phyloP scores from a whole-genome alignment of 306 rosid species.

The Fragaria iinumae region DNA sequence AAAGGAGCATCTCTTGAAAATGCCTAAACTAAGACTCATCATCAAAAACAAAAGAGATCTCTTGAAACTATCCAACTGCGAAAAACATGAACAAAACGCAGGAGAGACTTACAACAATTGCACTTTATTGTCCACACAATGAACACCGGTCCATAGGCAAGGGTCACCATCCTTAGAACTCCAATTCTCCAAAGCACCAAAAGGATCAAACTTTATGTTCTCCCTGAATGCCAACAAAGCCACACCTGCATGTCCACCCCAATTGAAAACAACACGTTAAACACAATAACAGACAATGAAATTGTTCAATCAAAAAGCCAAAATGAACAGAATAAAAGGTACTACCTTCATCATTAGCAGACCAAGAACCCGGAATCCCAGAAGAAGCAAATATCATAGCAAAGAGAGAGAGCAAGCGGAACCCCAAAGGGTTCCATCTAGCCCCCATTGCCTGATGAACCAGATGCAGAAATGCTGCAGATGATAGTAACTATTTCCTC shows the following conservation, averaged over 20 bases:
- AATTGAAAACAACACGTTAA: constrained; percentile 3
- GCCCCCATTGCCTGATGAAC: constrained; percentile 69
- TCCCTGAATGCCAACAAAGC: constrained; percentile 57
- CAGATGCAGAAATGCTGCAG: constrained; percentile 36
- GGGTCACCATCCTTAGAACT: constrained; percentile 55
- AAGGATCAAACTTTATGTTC: constrained; percentile 63
- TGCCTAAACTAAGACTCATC: neutral
- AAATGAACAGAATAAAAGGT: neutral
- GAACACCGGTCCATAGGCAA: constrained; percentile 77
- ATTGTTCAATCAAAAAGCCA: neutral
- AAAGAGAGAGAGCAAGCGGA: constrained; percentile 48
- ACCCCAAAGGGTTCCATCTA: constrained; percentile 54
- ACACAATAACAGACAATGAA: neutral
- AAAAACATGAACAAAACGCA: constrained; percentile 15
- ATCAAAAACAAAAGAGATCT: neutral
- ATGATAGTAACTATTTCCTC: constrained; percentile 33
- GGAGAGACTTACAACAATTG: constrained; percentile 63
- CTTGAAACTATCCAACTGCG: neutral
- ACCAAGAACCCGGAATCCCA: constrained; percentile 44
- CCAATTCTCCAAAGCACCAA: constrained; percentile 65
- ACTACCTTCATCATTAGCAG: constrained; percentile 78
- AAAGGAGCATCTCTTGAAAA: constrained; percentile 1
- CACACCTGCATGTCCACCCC: constrained; percentile 49
- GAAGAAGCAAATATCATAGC: constrained; percentile 46
- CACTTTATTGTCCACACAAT: constrained; percentile 56